Evolutionary conservation across 371 early-diverging fungal species (phyloP), one percentile per base, ranked within the genome.

Genomic region (Mucor lusitanicus): DNA sequence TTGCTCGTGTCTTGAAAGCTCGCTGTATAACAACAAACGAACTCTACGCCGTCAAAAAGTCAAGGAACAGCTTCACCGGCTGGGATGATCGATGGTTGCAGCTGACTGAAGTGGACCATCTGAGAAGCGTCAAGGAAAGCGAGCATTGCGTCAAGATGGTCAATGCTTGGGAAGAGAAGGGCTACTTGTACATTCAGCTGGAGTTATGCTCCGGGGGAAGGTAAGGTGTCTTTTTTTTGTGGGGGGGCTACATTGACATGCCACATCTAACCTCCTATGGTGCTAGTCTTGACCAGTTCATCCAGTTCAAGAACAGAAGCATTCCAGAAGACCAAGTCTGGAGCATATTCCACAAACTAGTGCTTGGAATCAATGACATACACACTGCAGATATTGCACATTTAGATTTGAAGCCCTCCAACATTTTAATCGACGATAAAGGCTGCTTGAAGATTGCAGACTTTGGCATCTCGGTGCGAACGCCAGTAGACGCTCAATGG

Each of bases 141-240:
- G 82, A 84, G 9, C 83, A 92, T 64, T 88, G 92, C 64, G 81
- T 96, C 40, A 72, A 87, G 54, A 73, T 97, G 5, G 33, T 86
- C 39, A 77, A 83, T 57, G 94, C 97, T 0, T 99, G 98, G 98
- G 97, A 97, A 68, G 96, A 97, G 75, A 80, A 82, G 40, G 97
- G 96, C 2, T 83, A 85, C 68, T 82, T 98, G 39, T 95, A 91
- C 74, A 81, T 99, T 63, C 94, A 96, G 73, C 87, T 92, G 74
- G 97, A 96, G 71, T 83, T 95, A 19, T 97, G 97, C 77, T 85
- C 82, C 17, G 65, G 78, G 54, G 95, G 91, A 81, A 92, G 80
- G 93, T 92, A 82, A 69, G 67, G 46, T n/a, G 21, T 19, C 6
- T 30, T 6, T 30, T 30, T 30, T n/a, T n/a, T n/a, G n/a, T 30